Evolutionary conservation across 169 alveolate species (phyloP).

Genomic region (Miamiensis avidus): DNA sequence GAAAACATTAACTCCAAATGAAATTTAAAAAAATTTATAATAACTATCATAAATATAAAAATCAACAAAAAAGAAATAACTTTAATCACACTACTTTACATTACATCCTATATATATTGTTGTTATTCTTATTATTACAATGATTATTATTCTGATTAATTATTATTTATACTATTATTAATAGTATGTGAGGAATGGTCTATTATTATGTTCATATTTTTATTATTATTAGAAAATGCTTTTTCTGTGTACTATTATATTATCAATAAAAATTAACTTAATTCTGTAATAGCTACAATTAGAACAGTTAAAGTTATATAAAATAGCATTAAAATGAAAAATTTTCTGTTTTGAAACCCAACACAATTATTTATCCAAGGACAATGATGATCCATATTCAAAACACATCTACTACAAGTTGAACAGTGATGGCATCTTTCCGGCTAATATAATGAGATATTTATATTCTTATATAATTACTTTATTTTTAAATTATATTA

Average conservation of each 20-base stretch:
- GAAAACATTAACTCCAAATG: constrained; percentile 51
- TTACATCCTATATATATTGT: not conserved
- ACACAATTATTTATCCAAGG: constrained; percentile 86
- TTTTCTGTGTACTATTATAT: not conserved
- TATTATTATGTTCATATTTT: not conserved
- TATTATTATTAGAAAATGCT: not conserved
- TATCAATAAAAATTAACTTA: not conserved
- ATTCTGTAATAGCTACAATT: constrained; percentile 7
- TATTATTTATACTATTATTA: not conserved
- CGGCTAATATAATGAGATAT: constrained; percentile 46
- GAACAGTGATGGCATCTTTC: constrained; percentile 84
- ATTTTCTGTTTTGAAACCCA: constrained; percentile 83
- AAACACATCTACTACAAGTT: constrained; percentile 76
- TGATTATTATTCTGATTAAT: not conserved
- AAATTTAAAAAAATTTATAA: constrained; percentile 55
- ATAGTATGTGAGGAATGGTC: not conserved
- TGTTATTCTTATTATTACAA: not conserved
- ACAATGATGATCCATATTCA: constrained; percentile 88
- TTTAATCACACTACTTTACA: not conserved
- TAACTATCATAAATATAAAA: constrained; percentile 10
- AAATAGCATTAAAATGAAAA: constrained; percentile 71
- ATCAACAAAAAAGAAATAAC: not conserved
- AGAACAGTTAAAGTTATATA: constrained; percentile 54
- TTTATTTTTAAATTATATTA: no score
- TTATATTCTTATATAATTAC: no score